Evolutionary conservation across 768 basidiomycete genomes (phyloP).

Genomic region (Podaxis sp.): DNA sequence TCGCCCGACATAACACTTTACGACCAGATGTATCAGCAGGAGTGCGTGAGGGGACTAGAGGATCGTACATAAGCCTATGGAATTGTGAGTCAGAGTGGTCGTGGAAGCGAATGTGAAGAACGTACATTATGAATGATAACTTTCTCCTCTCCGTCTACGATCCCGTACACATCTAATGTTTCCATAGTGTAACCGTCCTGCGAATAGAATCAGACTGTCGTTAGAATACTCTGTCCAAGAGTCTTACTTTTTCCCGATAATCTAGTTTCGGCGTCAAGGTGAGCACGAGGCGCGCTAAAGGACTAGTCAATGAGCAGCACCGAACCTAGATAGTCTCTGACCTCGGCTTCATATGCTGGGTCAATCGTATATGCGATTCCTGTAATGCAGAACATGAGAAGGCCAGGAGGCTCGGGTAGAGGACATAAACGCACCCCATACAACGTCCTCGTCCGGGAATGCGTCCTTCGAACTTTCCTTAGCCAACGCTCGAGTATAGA

Average conservation of each 20-base stretch:
- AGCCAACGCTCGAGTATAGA: background rate
- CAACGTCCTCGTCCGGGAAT: constrained; percentile 71
- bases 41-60: background rate
- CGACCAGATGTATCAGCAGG: background rate
- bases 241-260: constrained; percentile 76
- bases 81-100: constrained; percentile 5
- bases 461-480: constrained; percentile 44
- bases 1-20: constrained; percentile 83
- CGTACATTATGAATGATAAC: constrained; percentile 58
- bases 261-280: constrained; percentile 42
- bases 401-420: background rate
- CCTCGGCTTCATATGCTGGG: constrained; percentile 68
- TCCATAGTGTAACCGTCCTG: constrained; percentile 95
- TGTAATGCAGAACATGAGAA: constrained; percentile 23
- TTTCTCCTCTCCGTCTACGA: constrained; percentile 52
- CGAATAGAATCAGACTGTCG: background rate
- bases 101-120: background rate
- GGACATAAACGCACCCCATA: constrained; percentile 66
- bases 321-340: constrained; percentile 81
- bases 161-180: constrained; percentile 67
- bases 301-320: background rate
- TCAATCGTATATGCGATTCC: constrained; percentile 90
- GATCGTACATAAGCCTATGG: constrained; percentile 51
- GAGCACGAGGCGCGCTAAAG: background rate
- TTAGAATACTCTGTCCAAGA: background rate